These are phyloP conservation scores for Paraphysoderma sedebokerense DNA, from an alignment of 371 early-diverging fungal genomes.

Conservation along the genomic window DNA sequence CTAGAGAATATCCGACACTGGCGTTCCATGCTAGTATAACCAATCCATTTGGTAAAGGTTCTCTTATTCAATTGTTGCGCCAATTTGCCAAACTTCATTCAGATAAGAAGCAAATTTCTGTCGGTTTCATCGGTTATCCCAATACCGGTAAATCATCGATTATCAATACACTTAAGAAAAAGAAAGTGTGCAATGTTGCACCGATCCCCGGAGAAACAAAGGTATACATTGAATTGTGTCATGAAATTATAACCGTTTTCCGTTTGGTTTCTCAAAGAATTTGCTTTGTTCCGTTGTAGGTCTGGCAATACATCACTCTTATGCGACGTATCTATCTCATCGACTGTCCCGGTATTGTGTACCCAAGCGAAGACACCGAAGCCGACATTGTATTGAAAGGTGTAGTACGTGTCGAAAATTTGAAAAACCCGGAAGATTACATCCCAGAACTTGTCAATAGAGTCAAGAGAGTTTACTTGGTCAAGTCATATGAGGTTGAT, in stretches of 20 bases:
- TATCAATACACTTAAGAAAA: constrained; percentile 93
- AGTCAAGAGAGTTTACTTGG: constrained; percentile 74
- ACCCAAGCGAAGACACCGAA: constrained; percentile 73
- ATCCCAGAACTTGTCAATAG: constrained; percentile 71
- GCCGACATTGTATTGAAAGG: constrained; percentile 96
- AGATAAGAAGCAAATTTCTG: constrained; percentile 94
- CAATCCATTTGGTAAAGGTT: constrained; percentile 97
- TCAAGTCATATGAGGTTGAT: constrained; percentile 73
- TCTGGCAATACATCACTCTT: constrained; percentile 99
- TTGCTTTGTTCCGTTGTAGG: too few relatives aligned
- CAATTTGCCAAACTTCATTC: constrained; percentile 91
- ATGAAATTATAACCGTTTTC: neutral
- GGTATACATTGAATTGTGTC: constrained; percentile 6
- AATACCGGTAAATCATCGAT: constrained; percentile 94
- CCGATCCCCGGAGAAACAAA: constrained; percentile 99
- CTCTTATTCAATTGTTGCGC: constrained; percentile 90
- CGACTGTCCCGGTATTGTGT: constrained; percentile 99
- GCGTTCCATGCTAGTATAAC: constrained; percentile 97
- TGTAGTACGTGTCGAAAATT: constrained; percentile 88
- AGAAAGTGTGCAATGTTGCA: constrained; percentile 96
- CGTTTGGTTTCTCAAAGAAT: neutral
- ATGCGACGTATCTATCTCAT: constrained; percentile 98
- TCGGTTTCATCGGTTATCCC: constrained; percentile 96
- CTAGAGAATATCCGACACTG: constrained; percentile 85
- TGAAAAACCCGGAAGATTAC: constrained; percentile 85